phyloP scores from a whole-genome alignment of 2,329 filamentous ascomycete genomes.

The Colletotrichum endophyticum region DNA sequence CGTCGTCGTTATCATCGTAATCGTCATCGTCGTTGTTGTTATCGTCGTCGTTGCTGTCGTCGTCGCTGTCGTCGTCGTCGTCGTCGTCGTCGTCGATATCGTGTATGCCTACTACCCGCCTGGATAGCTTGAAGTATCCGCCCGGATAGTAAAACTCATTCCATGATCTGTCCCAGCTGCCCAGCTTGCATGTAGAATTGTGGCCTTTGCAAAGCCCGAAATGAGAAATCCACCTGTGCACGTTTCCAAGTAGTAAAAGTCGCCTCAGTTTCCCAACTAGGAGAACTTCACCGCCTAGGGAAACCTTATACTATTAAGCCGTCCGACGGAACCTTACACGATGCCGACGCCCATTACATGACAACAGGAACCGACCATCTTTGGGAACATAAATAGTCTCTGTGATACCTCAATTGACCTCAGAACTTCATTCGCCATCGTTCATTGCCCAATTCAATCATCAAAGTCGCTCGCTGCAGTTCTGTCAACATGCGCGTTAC shows the following conservation, averaged over 20 bases:
- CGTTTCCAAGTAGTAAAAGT: neutral
- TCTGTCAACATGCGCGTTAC: neutral
- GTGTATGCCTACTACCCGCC: too few species aligned
- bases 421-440: neutral
- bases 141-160: neutral
- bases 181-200: neutral
- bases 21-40: too few species aligned
- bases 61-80: too few species aligned
- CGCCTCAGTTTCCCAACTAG: neutral
- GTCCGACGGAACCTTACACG: neutral
- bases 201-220: neutral
- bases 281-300: neutral
- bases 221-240: neutral
- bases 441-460: neutral
- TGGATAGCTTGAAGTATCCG: too few species aligned
- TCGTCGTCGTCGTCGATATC: too few species aligned
- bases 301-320: neutral
- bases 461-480: neutral
- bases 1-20: too few species aligned
- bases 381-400: neutral
- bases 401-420: neutral
- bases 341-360: neutral
- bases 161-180: neutral
- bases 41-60: too few species aligned
- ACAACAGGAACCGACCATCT: neutral